Base-by-base conservation (phyloP, 768 basidiomycete genomes). In the Tulasnella calospora region DNA sequence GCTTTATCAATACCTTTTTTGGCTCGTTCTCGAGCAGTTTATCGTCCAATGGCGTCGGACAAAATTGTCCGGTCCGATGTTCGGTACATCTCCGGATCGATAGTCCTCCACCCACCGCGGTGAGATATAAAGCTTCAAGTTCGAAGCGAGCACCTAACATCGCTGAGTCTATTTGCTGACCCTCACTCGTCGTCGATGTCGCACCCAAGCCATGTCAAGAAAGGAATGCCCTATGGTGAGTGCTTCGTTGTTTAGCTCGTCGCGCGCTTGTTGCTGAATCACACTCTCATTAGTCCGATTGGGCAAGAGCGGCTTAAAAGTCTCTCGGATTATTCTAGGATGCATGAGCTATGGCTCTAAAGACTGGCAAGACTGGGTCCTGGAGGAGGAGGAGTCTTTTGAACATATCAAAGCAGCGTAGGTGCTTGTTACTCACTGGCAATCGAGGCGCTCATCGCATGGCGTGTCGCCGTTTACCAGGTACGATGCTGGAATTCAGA, bases 331-430 rank as follows among this genome's bases (percentile, higher is more conserved):
- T 27, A 72, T 72, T 46, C 15, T 72, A 0, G 92, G 91, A 1
- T 87, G 86, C 61, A 90, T 91, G 90, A 85, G 86, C 27, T 91
- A 90, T 80, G 90, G 88, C 35, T 82, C 82, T 13, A 84, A 86
- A 21, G 85, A 88, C 12, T 91, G 89, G 88, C 87, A 88, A 80
- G 81, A 83, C 5, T 90, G 89, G 89, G 86, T 89, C 5, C 80
- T 89, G 1, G 83, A 82, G 21, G 88, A 89, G 77, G 87, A 88
- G 40, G 88, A 89, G 77, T 86, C 85, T 0, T 84, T 88, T 27
- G 84, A 89, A 17, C 71, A 38, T 71, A 38, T 44, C 71, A 71
- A 40, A 17, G 35, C 44, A 12, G 71, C 44, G 44, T 72, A 35
- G 38, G 71, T 72, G 13, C 19, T 36, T 9, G 27, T 38, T 12